Evolutionary conservation across 2,329 filamentous ascomycete species (phyloP), one percentile per base, ranked within the genome.

Genomic region (Zalaria sp.): DNA sequence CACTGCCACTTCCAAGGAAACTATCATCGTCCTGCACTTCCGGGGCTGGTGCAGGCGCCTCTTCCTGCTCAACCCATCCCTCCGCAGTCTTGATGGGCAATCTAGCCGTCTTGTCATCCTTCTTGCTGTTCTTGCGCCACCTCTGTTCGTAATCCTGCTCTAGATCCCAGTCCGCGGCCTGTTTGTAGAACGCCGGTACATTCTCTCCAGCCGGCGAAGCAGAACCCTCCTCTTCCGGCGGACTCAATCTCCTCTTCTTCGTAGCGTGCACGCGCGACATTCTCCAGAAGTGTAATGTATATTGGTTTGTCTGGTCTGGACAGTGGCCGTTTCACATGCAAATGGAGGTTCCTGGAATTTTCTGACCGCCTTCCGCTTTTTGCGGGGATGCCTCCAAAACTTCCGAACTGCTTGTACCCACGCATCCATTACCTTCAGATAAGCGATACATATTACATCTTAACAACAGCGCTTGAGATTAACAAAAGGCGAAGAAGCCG

Each of bases 121-220:
- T 84, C 61, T 81, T 85, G 61, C 82, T 85, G 56, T 77, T 80
- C 59, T 91, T 91, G 52, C 84, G 74, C 37, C 83, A 79, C 51
- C 78, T 77, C 46, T 75, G 75, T 61, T 93, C 87, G 68, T 95
- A 96, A 60, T 85, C 81, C 57, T 93, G 83, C 66, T 94, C 91
- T 38, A 94, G 72, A 55, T 94, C 79, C 87, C 89, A 96, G 62
- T 78, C 80, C 45, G 83, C 72, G 4, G 83, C 85, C 54, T 76
- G 80, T 53, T 76, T 75, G 26, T 54, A 57, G 31, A 56, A 51
- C 27, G 49, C 52, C 27, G 44, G 38, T 18, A 37, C 40, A 26
- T 40, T 40, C n/a, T 43, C 38, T 18, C 39, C 35, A 18, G 54
- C 51, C 4, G 56, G 53, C 54, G 37, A 55, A 55, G 26, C 53